Evolutionary conservation across 805 yeast species (phyloP).

Genomic region (Myxozyma udenii): DNA sequence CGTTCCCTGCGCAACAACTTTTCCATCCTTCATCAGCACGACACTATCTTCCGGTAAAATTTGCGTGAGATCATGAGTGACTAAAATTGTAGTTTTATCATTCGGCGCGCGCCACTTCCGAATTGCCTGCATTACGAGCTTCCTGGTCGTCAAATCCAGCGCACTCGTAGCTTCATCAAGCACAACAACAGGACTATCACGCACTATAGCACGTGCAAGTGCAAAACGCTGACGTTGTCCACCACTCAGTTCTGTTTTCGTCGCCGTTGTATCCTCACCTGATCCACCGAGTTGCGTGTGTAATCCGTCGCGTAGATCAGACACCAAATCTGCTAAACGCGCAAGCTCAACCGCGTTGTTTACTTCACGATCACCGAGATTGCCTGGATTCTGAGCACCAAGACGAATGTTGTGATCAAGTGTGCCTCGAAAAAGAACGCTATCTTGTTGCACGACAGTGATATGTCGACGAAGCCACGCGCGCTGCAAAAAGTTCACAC

Average conservation of each 20-base stretch:
- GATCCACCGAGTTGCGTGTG: slow-evolving; percentile 45
- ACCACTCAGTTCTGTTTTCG: slow-evolving; percentile 43
- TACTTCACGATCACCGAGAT: slow-evolving; percentile 34
- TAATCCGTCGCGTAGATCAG: slow-evolving; percentile 52
- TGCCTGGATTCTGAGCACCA: slow-evolving; percentile 41
- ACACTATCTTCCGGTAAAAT: slow-evolving; percentile 59
- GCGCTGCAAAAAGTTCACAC: slow-evolving; percentile 44
- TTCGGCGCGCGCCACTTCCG: slow-evolving; percentile 50
- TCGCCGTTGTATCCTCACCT: background rate
- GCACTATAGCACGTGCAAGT: slow-evolving; percentile 73
- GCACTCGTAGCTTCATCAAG: slow-evolving; percentile 88
- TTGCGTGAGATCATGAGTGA: slow-evolving; percentile 72
- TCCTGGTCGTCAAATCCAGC: slow-evolving; percentile 55
- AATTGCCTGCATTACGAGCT: slow-evolving; percentile 49
- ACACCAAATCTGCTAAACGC: slow-evolving; percentile 49
- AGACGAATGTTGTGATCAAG: slow-evolving; percentile 61
- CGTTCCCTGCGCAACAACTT: slow-evolving; percentile 47
- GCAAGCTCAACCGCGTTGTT: slow-evolving; percentile 53
- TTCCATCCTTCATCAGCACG: slow-evolving; percentile 58
- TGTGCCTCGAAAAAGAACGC: slow-evolving; percentile 62
- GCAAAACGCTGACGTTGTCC: slow-evolving; percentile 88
- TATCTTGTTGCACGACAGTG: slow-evolving; percentile 70
- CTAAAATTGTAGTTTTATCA: slow-evolving; percentile 70
- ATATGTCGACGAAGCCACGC: slow-evolving; percentile 60
- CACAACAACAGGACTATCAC: slow-evolving; percentile 71